Percentiles rank a stretch among this genome's conserved stretches.
These are phyloP conservation scores for Vigna angularis DNA, from an alignment of 306 rosid genomes.

Conservation along the genomic window DNA sequence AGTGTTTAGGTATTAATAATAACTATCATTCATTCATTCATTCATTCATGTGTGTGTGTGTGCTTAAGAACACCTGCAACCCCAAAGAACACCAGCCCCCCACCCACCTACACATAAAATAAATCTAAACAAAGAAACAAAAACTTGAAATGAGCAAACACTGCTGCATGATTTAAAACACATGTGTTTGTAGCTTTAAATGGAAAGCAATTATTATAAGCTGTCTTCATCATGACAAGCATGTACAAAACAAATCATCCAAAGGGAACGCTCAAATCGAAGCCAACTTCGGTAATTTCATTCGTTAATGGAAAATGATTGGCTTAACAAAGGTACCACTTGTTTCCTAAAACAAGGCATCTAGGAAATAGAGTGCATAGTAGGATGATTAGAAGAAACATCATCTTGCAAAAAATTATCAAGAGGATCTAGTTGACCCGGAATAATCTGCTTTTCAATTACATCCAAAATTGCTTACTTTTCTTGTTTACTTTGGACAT, in stretches of 20 bases:
- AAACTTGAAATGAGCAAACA: conserved; percentile 31
- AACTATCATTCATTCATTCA: too few relatives aligned
- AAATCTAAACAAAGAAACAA: neutral
- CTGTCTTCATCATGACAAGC: conserved; percentile 56
- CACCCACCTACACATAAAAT: neutral
- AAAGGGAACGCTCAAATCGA: conserved; percentile 25
- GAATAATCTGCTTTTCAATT: conserved; percentile 41
- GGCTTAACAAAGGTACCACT: conserved; percentile 48
- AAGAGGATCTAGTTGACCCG: conserved; percentile 62
- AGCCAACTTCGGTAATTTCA: conserved; percentile 44
- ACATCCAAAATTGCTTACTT: neutral
- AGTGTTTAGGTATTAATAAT: conserved; percentile 18
- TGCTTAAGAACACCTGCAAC: neutral
- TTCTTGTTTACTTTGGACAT: conserved; percentile 28
- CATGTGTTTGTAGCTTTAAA: conserved; percentile 42
- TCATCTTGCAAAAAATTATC: conserved; percentile 18
- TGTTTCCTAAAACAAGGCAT: conserved; percentile 68
- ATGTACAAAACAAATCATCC: conserved; percentile 48
- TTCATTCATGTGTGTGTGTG: too few relatives aligned
- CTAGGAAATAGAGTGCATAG: conserved; percentile 37
- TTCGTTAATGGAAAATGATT: conserved; percentile 60
- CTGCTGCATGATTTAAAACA: conserved; percentile 26
- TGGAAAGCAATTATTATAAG: conserved; percentile 49
- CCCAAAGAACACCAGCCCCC: neutral
- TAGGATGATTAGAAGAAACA: conserved; percentile 51